These are phyloP conservation scores for Tetraselmis striata DNA, from an alignment of 139 green algal species.

Conservation along the genomic window DNA sequence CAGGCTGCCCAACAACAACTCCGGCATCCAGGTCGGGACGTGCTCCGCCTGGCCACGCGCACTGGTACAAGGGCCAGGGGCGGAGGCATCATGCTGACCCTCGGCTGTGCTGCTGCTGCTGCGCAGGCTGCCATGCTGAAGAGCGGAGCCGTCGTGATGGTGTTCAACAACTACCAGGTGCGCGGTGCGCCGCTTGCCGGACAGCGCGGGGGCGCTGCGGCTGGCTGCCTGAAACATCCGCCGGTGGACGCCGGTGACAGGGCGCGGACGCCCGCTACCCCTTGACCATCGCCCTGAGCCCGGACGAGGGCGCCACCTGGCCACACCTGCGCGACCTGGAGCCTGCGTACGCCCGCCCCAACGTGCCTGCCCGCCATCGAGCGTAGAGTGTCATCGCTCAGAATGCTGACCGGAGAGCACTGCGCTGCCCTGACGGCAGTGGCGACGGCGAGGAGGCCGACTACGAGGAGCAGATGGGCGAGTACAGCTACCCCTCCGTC, in stretches of 20 bases:
- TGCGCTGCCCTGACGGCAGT: no score
- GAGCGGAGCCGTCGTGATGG: background rate
- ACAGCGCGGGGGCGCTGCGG: no score
- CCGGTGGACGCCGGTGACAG: no score
- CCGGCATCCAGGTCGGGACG: background rate
- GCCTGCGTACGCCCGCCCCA: background rate
- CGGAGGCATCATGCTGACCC: no score
- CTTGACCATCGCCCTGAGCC: background rate
- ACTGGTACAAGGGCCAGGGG: no score
- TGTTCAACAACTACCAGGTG: constrained; percentile 6
- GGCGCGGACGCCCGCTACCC: background rate
- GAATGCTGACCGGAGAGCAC: no score
- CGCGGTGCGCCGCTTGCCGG: no score
- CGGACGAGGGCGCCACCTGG: background rate
- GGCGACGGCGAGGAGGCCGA: background rate
- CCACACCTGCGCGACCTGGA: background rate
- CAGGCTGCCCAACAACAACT: constrained; percentile 6
- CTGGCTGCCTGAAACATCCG: no score
- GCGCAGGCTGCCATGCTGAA: background rate
- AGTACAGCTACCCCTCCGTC: constrained; percentile 3
- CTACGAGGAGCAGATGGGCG: background rate
- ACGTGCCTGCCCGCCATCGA: no score
- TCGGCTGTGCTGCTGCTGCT: no score
- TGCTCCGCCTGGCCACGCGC: no score
- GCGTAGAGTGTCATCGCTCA: no score